Evolutionary conservation across 2,329 filamentous ascomycete genomes (phyloP).

Genomic region (Beauveria caledonica): DNA sequence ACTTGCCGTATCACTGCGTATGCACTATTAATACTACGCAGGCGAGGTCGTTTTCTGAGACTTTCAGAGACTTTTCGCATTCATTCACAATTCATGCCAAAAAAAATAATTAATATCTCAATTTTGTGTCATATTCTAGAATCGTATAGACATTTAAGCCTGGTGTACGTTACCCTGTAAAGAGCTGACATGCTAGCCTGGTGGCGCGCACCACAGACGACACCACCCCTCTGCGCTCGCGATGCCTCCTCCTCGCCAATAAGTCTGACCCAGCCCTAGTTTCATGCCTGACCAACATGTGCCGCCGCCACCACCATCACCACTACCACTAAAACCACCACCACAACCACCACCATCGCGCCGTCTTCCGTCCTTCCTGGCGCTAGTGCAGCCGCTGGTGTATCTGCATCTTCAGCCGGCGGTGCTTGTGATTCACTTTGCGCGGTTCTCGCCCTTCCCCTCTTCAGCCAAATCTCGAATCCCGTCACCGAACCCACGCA

Average conservation of each 20-base stretch:
- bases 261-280: conserved; percentile 1
- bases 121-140: too few species aligned
- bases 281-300: conserved; percentile 5
- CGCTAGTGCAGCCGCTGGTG: conserved; percentile 7
- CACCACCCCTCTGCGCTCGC: neutral
- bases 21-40: neutral
- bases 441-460: neutral
- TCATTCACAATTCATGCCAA: too few species aligned
- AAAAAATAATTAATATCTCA: too few species aligned
- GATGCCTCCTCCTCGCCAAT: neutral
- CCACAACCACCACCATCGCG: neutral
- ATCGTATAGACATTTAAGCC: too few species aligned
- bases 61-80: too few species aligned
- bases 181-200: neutral
- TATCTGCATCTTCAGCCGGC: neutral
- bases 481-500: neutral
- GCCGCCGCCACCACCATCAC: neutral
- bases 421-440: neutral
- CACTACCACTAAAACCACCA: neutral
- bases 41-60: neutral
- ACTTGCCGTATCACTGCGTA: too few species aligned
- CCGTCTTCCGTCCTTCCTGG: neutral
- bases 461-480: neutral
- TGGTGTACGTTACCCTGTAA: too few species aligned
- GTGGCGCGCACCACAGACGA: neutral